Percentiles rank a stretch among this genome's conserved stretches.
Evolutionary conservation across 163 green algal genomes (phyloP).

Genomic region (Chlamydomonas reinhardtii): DNA sequence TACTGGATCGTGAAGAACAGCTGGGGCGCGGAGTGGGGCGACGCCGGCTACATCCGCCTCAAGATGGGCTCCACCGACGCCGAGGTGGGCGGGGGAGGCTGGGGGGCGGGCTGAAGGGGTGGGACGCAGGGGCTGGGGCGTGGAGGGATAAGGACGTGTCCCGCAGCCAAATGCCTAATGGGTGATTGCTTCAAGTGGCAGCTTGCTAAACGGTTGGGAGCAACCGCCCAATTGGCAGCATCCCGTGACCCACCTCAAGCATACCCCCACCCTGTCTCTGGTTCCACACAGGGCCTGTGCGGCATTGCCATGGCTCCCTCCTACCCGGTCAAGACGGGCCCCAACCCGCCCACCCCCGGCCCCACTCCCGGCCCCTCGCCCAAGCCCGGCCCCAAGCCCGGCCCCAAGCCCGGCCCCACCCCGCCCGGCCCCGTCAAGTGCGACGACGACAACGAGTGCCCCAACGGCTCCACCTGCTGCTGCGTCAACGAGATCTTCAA

Average conservation of each 20-base stretch:
- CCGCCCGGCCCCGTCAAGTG: slow-evolving; percentile 77
- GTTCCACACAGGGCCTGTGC: slow-evolving; percentile 69
- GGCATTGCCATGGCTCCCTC: slow-evolving; percentile 90
- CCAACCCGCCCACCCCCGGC: slow-evolving; percentile 73
- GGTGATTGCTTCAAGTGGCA: too few species aligned
- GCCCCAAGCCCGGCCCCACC: slow-evolving; percentile 52
- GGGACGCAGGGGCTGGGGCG: too few species aligned
- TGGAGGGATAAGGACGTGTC: too few species aligned
- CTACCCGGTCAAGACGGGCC: slow-evolving; percentile 90
- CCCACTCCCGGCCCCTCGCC: slow-evolving; percentile 43
- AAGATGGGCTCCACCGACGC: slow-evolving; percentile 18
- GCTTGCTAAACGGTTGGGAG: too few species aligned
- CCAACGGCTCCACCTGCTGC: slow-evolving; percentile 81
- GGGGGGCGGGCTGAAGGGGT: too few species aligned
- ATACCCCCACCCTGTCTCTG: too few species aligned
- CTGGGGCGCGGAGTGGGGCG: slow-evolving; percentile 71
- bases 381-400: slow-evolving; percentile 50
- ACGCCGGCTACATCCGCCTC: slow-evolving; percentile 63
- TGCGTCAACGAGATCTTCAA: slow-evolving; percentile 67
- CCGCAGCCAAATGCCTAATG: too few species aligned
- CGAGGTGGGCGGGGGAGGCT: background rate
- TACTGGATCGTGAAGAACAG: slow-evolving; percentile 87
- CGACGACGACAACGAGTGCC: slow-evolving; percentile 80
- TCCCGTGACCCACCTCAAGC: too few species aligned
- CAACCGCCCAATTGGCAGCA: too few species aligned